These are phyloP conservation scores for Candida dubliniensis DNA, from an alignment of 1,139 yeast species.

Conservation along the genomic window DNA sequence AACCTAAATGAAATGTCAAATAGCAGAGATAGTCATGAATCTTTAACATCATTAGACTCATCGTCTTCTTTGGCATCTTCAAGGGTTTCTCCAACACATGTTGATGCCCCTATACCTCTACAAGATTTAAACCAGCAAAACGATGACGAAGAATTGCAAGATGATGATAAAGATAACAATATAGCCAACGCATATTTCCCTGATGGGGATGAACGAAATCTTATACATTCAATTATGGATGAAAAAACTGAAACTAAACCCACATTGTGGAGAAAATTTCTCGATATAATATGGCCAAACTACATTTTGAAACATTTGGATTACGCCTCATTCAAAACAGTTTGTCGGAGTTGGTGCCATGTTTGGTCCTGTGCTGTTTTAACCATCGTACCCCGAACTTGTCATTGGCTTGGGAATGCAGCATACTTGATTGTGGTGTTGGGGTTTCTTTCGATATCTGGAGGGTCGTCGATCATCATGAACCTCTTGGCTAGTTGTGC, in stretches of 20 bases:
- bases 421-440: constrained; percentile 30
- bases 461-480: constrained; percentile 27
- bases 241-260: constrained; percentile 11
- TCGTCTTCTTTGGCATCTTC: constrained; percentile 1
- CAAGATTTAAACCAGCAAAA: neutral
- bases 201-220: constrained; percentile 13
- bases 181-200: constrained; percentile 13
- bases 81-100: neutral
- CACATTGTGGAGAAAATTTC: constrained; percentile 16
- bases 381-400: constrained; percentile 25
- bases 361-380: constrained; percentile 29
- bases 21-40: neutral
- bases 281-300: constrained; percentile 20
- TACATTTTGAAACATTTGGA: constrained; percentile 30
- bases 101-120: neutral
- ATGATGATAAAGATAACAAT: neutral
- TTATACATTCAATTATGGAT: constrained; percentile 4
- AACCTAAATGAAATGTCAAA: neutral
- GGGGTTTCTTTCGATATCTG: constrained; percentile 29
- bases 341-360: constrained; percentile 29
- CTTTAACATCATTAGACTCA: constrained; percentile 1
- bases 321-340: constrained; percentile 26
- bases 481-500: constrained; percentile 19
- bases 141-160: neutral
- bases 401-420: constrained; percentile 33